Evolutionary conservation across 352 stramenopile genomes (phyloP).

Genomic region (Elongisporangium prolatum): DNA sequence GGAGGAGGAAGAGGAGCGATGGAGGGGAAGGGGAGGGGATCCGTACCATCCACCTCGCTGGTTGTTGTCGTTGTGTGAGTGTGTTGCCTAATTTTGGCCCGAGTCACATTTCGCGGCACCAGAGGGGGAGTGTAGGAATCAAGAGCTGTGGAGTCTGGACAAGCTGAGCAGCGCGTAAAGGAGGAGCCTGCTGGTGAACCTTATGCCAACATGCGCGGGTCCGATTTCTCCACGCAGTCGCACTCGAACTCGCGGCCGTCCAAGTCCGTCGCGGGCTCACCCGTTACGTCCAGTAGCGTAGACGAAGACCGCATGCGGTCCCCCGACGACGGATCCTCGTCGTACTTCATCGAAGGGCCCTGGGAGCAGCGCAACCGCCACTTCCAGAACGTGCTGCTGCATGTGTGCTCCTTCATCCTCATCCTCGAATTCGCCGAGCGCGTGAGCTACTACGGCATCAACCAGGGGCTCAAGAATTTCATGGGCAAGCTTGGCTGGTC

Average conservation of each 20-base stretch:
- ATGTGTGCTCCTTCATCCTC: slow-evolving; percentile 85
- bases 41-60: background rate
- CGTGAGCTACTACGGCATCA: slow-evolving; percentile 87
- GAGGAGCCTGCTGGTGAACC: background rate
- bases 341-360: slow-evolving; percentile 68
- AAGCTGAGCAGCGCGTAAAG: background rate
- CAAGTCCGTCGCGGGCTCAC: slow-evolving; percentile 39
- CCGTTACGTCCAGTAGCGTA: slow-evolving; percentile 29
- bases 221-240: slow-evolving; percentile 29
- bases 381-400: slow-evolving; percentile 79
- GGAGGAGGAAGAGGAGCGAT: background rate
- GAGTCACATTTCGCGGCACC: slow-evolving; percentile 4
- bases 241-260: slow-evolving; percentile 35
- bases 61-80: background rate
- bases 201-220: slow-evolving; percentile 19
- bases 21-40: background rate
- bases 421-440: slow-evolving; percentile 84
- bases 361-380: slow-evolving; percentile 75
- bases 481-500: slow-evolving; percentile 72
- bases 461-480: slow-evolving; percentile 86
- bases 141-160: background rate
- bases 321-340: slow-evolving; percentile 38
- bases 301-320: slow-evolving; percentile 36
- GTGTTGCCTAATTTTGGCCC: background rate
- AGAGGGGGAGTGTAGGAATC: background rate